phyloP scores from a whole-genome alignment of 345 rosid species.

The Dipteronia sinensis region DNA sequence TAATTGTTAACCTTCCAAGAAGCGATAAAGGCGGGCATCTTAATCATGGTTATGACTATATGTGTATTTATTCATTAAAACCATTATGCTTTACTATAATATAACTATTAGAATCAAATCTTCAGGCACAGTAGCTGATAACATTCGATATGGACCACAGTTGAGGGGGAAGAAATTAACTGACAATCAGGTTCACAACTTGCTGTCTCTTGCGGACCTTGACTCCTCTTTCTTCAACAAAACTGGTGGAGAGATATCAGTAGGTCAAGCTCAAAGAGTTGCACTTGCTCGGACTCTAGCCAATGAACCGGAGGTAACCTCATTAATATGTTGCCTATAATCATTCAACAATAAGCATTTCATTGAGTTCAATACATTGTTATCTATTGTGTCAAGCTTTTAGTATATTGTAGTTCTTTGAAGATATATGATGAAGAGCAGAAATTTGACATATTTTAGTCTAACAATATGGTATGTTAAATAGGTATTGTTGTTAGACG shows the following conservation, averaged over 20 bases:
- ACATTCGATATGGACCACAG: constrained; percentile 76
- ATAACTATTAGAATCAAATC: neutral
- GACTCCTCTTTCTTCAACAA: constrained; percentile 58
- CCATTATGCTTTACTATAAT: neutral
- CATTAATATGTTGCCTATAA: neutral
- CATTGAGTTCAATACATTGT: neutral
- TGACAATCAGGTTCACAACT: constrained; percentile 53
- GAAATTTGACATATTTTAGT: neutral
- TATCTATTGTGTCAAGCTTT: neutral
- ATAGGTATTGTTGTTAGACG: constrained; percentile 74
- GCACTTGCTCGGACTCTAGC: constrained; percentile 93
- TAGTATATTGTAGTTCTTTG: too few relatives aligned
- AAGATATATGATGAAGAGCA: too few relatives aligned
- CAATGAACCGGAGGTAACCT: constrained; percentile 71
- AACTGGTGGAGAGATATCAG: constrained; percentile 65
- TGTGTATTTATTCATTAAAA: neutral
- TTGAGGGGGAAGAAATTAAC: constrained; percentile 65
- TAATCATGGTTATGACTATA: neutral
- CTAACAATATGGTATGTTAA: neutral
- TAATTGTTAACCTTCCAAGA: neutral
- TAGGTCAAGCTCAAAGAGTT: constrained; percentile 92
- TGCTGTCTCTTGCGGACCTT: constrained; percentile 74
- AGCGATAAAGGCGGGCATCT: neutral
- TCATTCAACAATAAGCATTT: neutral
- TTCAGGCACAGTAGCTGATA: constrained; percentile 82